Evolutionary conservation across 1,139 yeast genomes (phyloP).

Genomic region (Nematodospora anomalae): DNA sequence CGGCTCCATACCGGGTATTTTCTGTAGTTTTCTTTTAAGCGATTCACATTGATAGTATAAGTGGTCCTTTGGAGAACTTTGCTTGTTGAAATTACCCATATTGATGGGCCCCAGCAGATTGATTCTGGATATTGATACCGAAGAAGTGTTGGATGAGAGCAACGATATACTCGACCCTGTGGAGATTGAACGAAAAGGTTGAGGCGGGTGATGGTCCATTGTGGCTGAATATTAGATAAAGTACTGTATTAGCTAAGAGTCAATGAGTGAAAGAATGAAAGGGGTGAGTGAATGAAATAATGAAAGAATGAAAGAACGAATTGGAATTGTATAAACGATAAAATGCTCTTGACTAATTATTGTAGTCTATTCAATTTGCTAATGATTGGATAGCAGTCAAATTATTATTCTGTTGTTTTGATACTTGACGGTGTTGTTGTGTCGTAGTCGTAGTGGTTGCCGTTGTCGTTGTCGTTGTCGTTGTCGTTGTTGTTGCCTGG

Average conservation of each 20-base stretch:
- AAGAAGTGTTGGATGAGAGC: conserved; percentile 24
- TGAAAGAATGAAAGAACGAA: no score
- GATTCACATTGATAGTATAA: conserved; percentile 69
- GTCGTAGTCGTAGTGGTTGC: no score
- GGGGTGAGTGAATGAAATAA: no score
- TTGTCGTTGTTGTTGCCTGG: neutral
- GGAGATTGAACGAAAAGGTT: conserved; percentile 40
- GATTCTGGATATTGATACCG: conserved; percentile 34
- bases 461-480: neutral
- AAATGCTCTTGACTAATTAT: no score
- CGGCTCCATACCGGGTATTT: conserved; percentile 71
- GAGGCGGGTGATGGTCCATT: conserved; percentile 17
- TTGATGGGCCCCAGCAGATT: conserved; percentile 45
- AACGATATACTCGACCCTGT: conserved; percentile 33
- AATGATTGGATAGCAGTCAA: no score
- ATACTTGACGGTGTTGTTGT: no score
- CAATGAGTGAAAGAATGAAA: no score
- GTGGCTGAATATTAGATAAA: no score
- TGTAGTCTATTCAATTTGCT: no score
- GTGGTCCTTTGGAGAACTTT: conserved; percentile 68
- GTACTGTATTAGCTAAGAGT: no score
- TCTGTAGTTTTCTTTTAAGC: conserved; percentile 57
- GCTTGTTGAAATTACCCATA: conserved; percentile 54
- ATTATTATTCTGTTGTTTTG: no score
- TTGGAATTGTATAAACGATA: no score